Conservation (phyloP, 768 basidiomycete species). For the Termitomyces sp. region DNA sequence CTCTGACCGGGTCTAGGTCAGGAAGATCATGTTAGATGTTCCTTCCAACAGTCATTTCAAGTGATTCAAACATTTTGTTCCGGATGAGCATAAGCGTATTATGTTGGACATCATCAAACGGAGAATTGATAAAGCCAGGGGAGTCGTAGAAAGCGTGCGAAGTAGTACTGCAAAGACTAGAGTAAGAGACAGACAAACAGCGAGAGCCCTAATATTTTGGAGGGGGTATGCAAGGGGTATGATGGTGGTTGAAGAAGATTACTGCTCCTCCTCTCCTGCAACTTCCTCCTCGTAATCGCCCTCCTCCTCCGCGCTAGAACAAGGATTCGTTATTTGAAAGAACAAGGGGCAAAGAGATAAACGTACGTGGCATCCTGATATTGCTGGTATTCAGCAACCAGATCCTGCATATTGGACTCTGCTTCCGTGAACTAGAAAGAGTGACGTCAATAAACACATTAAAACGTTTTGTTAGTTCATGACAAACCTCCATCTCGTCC, state of each 20-base stretch:
- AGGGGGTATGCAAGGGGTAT: constrained; percentile 16
- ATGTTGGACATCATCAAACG: constrained; percentile 24
- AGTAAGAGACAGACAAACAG: constrained; percentile 14
- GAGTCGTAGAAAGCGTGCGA: constrained; percentile 32
- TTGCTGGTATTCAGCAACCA: constrained; percentile 97
- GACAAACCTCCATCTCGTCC: constrained; percentile 88
- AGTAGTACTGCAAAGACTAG: constrained; percentile 25
- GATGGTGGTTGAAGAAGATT: constrained; percentile 17
- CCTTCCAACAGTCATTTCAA: background rate
- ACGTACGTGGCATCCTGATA: constrained; percentile 92
- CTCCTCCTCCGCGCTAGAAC: constrained; percentile 73
- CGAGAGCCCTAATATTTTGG: constrained; percentile 11
- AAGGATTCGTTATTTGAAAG: constrained; percentile 10
- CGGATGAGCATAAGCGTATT: background rate
- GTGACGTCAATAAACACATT: background rate
- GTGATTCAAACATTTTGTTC: background rate
- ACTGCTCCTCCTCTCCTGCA: constrained; percentile 49
- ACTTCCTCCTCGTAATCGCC: constrained; percentile 85
- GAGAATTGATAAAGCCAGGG: constrained; percentile 17
- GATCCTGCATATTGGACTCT: constrained; percentile 98
- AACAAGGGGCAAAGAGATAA: background rate
- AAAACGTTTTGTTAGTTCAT: background rate
- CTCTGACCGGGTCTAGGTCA: background rate
- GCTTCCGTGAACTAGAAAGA: constrained; percentile 83
- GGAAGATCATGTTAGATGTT: background rate